A percentile compares a stretch with the other conserved stretches of the same genome.
Conservation (phyloP, 441 rosid species). For the Isatis lusitanica region DNA sequence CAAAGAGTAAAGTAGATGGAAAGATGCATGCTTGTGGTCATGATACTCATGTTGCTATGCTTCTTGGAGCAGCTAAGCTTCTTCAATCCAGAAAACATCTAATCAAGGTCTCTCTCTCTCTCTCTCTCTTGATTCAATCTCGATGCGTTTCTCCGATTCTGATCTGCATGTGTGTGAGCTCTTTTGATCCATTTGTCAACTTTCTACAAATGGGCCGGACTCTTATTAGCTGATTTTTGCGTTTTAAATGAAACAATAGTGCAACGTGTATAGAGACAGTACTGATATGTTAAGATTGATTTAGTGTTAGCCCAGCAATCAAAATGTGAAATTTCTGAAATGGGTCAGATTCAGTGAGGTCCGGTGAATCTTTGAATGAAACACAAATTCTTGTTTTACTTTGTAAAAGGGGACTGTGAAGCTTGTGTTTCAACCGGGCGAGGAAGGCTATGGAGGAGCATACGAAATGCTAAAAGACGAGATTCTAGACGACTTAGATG, state of each 20-base stretch:
- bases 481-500: constrained; percentile 56
- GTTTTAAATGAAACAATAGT: not conserved
- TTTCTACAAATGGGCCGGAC: not conserved
- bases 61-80: constrained; percentile 77
- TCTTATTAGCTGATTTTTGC: not conserved
- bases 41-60: constrained; percentile 72
- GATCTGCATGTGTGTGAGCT: not conserved
- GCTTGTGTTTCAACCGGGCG: constrained; percentile 86
- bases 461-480: constrained; percentile 71
- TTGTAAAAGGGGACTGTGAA: constrained; percentile 63
- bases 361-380: not conserved
- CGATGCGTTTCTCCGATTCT: not conserved
- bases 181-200: constrained; percentile 3
- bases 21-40: constrained; percentile 86
- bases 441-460: constrained; percentile 74
- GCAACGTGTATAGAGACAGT: not conserved
- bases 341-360: not conserved
- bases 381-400: not conserved
- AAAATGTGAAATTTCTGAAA: not conserved
- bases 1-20: constrained; percentile 64
- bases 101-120: constrained; percentile 43
- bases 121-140: not conserved
- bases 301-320: not conserved
- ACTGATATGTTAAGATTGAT: not conserved
- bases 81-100: constrained; percentile 45